Base-by-base conservation (phyloP, 2,329 filamentous ascomycete species). In the Aspergillus floridensis region DNA sequence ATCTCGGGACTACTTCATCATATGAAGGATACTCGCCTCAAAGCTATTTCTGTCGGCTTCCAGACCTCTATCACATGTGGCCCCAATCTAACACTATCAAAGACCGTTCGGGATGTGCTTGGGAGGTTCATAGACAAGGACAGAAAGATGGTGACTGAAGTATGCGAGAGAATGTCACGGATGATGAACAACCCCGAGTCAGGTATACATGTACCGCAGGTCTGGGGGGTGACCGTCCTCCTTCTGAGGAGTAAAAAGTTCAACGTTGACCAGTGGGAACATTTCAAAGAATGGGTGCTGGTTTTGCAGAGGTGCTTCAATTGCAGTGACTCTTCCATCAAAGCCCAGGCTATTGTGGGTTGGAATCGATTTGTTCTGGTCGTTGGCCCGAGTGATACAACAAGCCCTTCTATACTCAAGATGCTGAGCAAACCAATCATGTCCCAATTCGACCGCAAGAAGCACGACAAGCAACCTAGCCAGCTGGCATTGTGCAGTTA, bases 281-380 rank as follows among this genome's bases (percentile, higher is more conserved):
- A 89, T 68, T 86, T 92, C 63, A 84, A 81, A 29, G 81, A 84
- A 5, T 97, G 92, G 90, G 80, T 97, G 7, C 82, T 84, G 32
- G 82, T 96, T 10, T 88, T 96, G 19, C 89, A 96, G 68, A 83
- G 82, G 62, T 95, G 91, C 69, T 92, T 98, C 75, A 96, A 96
- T 70, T 89, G 86, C 65, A 84, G 84, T 55, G 91, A 96, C 63
- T 77, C 82, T 3, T 78, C 82, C 49, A 89, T 88, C 49, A 91
- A 88, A 67, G 81, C 86, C 14, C 88, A 96, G 68, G 91, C 93
- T 22, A 92, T 93, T 68, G 79, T 88, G 58, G 92, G 92, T 0
- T 97, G 93, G 91, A 91, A 90, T 66, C 88, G 90, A 56, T 86
- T 97, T 49, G 84, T 95, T 21, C 96, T 89, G 70, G 84, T 88